Conservation (phyloP, 176 grass and related monocot species). For the Oryza nivara region DNA sequence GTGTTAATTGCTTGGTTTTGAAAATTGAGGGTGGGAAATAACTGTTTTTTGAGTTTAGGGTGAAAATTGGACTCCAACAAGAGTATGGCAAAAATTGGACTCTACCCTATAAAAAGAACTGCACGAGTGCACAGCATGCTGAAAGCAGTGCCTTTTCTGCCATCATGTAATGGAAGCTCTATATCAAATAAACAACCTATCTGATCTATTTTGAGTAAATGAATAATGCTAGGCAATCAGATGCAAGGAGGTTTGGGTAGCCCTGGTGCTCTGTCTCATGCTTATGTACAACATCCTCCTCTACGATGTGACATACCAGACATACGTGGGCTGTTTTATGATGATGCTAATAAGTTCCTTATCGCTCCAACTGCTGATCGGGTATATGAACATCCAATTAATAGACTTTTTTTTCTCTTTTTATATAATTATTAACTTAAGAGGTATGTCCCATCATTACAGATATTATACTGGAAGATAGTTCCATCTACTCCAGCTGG, state of each 20-base stretch:
- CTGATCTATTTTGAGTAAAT: constrained; percentile 10
- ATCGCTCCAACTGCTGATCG: constrained; percentile 84
- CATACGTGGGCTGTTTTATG: constrained; percentile 80
- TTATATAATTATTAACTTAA: constrained; percentile 1
- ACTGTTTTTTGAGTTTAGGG: background rate
- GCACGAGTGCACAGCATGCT: constrained; percentile 13
- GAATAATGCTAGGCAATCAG: constrained; percentile 52
- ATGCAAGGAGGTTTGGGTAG: constrained; percentile 61
- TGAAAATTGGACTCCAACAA: background rate
- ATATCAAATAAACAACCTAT: constrained; percentile 5
- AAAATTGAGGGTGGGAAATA: background rate
- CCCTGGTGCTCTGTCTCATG: constrained; percentile 76
- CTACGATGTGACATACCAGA: constrained; percentile 87
- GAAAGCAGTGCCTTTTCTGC: constrained; percentile 7
- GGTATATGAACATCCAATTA: constrained; percentile 52
- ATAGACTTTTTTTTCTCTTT: background rate
- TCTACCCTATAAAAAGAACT: background rate
- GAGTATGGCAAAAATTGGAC: background rate
- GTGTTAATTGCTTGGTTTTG: background rate
- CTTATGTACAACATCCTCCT: constrained; percentile 88
- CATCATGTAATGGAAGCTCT: constrained; percentile 23
- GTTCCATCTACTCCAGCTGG: constrained; percentile 50
- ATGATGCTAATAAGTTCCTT: constrained; percentile 89
- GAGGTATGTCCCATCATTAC: constrained; percentile 30
- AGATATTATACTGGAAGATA: constrained; percentile 96